Base-by-base conservation (phyloP, 2,329 filamentous ascomycete species). In the Dactylonectria macrodidyma region DNA sequence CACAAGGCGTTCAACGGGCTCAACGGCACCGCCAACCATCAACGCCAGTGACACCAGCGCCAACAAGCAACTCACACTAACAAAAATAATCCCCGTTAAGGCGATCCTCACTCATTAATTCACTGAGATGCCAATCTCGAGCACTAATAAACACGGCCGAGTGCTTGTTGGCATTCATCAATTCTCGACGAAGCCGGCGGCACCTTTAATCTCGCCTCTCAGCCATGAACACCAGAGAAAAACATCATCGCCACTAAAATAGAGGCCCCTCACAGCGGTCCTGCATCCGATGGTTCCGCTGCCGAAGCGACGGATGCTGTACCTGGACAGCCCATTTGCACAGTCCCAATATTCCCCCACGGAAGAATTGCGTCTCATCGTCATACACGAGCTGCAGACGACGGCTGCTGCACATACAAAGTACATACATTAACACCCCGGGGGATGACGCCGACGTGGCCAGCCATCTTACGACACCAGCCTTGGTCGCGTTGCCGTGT, bases 171-270 rank as follows among this genome's bases (percentile, higher is more conserved):
- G 11, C 38, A 30, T 26, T 54, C 51, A 54, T 61, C 58, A 46
- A 50, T 61, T 52, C 63, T 57, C 52, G 10, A 41, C 30, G 16
- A 47, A 34, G 44, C 11, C 46, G 52, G 58, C 38, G 19, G 36
- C 58, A 51, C 64, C 64, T 62, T 66, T 66, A 66, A 66, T 66
- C 30, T 66, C 64, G 58, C 64, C 33, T 52, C 51, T 58, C 63
- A 30, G 26, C 26, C 4, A 57, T 48, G 52, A 58, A 58, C 58
- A 57, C 50, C 30, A 59, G 9, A 41, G 36, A 48, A 33, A 30
- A 26, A n/a, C 62, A 30, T 48, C 33, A 46, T 46, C 41, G 30
- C 33, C 26, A 51, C 60, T 48, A 36, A 51, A 36, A 38, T 51
- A 34, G 51, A 51, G 30, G 36, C 38, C 51, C 59, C 48, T 61